A percentile compares a stretch with the other conserved stretches of the same genome.
phyloP scores from a whole-genome alignment of 208 protist genomes.

The Acanthamoeba royreba region DNA sequence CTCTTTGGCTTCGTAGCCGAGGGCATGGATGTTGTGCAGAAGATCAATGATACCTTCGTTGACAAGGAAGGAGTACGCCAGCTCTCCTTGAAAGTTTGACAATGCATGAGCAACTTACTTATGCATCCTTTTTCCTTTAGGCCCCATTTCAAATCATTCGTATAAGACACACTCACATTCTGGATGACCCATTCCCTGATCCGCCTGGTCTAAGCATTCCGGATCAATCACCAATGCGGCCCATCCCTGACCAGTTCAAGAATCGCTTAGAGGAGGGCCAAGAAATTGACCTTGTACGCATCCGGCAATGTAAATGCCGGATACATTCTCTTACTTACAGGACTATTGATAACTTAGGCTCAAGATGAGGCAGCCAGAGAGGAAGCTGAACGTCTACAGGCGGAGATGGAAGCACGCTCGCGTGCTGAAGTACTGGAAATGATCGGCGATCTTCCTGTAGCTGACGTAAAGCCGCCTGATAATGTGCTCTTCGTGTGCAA shows the following conservation, averaged over 20 bases:
- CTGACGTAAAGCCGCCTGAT: constrained; percentile 92
- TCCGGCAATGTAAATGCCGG: no score
- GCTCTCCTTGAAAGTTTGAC: no score
- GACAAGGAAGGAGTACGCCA: constrained; percentile 52
- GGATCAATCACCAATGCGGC: constrained; percentile 1
- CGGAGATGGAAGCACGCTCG: constrained; percentile 61
- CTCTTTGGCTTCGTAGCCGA: constrained; percentile 85
- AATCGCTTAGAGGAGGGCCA: background rate
- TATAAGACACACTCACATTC: constrained; percentile 85
- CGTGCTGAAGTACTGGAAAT: constrained; percentile 92
- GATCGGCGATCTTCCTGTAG: constrained; percentile 91
- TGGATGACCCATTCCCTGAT: constrained; percentile 89
- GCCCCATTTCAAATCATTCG: constrained; percentile 79
- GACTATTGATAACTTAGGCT: background rate
- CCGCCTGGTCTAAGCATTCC: constrained; percentile 53
- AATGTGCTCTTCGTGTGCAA: constrained; percentile 99
- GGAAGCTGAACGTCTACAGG: background rate
- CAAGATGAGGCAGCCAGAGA: background rate
- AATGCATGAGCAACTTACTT: no score
- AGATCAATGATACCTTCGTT: constrained; percentile 74
- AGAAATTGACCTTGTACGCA: constrained; percentile 37
- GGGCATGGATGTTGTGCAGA: constrained; percentile 69
- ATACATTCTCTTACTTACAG: no score
- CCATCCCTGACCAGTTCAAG: background rate
- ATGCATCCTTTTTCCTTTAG: background rate